Percentiles rank a stretch among this genome's conserved stretches.
Evolutionary conservation across 345 rosid genomes (phyloP).

Genomic region (Brassica cretica): DNA sequence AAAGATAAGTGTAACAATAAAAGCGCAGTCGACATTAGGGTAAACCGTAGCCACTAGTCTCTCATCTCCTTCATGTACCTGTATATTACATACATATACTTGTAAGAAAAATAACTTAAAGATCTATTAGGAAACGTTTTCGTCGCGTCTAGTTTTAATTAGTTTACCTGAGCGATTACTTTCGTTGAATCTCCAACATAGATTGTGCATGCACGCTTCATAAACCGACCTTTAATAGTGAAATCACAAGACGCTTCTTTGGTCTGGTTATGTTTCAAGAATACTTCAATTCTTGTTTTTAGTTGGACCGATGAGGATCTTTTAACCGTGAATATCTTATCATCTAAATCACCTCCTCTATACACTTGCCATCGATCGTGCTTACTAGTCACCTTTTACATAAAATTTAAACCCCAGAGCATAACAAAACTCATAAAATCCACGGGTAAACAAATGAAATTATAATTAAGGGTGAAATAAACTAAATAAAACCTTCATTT

Average conservation of each 20-base stretch:
- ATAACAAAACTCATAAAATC: constrained; percentile 16
- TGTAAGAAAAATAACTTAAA: not conserved
- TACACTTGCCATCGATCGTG: constrained; percentile 45
- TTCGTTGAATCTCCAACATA: constrained; percentile 29
- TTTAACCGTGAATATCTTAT: constrained; percentile 40
- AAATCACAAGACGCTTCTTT: constrained; percentile 40
- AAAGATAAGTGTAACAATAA: constrained; percentile 38
- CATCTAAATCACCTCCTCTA: constrained; percentile 36
- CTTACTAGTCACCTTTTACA: constrained; percentile 38
- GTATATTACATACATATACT: not conserved
- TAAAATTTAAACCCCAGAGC: not conserved
- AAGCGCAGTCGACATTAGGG: constrained; percentile 39
- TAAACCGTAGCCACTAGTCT: constrained; percentile 36
- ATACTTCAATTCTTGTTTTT: constrained; percentile 41
- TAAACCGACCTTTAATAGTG: constrained; percentile 41
- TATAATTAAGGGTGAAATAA: not conserved
- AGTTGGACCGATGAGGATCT: constrained; percentile 38
- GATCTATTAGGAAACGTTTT: not conserved
- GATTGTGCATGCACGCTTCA: constrained; percentile 42
- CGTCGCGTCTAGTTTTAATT: not conserved
- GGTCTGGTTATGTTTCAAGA: constrained; percentile 39
- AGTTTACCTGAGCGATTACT: constrained; percentile 39
- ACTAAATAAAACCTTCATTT: constrained; percentile 40
- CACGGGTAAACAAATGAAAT: not conserved
- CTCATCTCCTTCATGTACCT: constrained; percentile 38